phyloP scores from a whole-genome alignment of 2,329 filamentous ascomycete species.

The Talaromyces sp. region DNA sequence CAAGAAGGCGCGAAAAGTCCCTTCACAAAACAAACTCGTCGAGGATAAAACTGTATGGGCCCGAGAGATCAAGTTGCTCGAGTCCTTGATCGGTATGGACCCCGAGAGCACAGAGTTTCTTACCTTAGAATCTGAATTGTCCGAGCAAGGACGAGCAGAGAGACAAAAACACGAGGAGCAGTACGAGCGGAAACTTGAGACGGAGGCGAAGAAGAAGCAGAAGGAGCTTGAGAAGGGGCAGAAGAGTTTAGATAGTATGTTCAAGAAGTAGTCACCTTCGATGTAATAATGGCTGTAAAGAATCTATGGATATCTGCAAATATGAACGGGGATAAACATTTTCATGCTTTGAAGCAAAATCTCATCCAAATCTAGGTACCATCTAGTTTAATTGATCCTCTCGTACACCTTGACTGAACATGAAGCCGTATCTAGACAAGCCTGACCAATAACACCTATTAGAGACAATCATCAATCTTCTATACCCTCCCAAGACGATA shows the following conservation, averaged over 20 bases:
- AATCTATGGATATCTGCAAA: neutral
- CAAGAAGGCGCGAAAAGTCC: slow-evolving; percentile 23
- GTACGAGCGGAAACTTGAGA: slow-evolving; percentile 69
- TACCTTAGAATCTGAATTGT: slow-evolving; percentile 61
- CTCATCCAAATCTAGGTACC: neutral
- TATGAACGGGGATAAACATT: neutral
- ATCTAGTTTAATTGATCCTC: neutral
- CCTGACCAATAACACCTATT: neutral
- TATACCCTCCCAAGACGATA: neutral
- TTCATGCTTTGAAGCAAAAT: neutral
- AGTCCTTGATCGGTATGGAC: slow-evolving; percentile 83
- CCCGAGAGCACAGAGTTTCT: slow-evolving; percentile 69
- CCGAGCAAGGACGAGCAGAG: slow-evolving; percentile 66
- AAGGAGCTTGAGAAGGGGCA: slow-evolving; percentile 47
- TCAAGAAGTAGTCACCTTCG: slow-evolving; percentile 22
- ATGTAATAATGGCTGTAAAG: no score
- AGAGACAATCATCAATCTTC: neutral
- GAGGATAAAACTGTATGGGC: slow-evolving; percentile 88
- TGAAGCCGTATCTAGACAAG: neutral
- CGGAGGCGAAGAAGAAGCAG: slow-evolving; percentile 50
- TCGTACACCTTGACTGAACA: neutral
- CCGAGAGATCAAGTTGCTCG: slow-evolving; percentile 88
- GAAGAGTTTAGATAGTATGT: slow-evolving; percentile 36
- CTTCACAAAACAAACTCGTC: slow-evolving; percentile 33
- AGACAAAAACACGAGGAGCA: slow-evolving; percentile 73